These are phyloP conservation scores for Populus hybrid DNA, from an alignment of 441 rosid genomes.

Conservation along the genomic window DNA sequence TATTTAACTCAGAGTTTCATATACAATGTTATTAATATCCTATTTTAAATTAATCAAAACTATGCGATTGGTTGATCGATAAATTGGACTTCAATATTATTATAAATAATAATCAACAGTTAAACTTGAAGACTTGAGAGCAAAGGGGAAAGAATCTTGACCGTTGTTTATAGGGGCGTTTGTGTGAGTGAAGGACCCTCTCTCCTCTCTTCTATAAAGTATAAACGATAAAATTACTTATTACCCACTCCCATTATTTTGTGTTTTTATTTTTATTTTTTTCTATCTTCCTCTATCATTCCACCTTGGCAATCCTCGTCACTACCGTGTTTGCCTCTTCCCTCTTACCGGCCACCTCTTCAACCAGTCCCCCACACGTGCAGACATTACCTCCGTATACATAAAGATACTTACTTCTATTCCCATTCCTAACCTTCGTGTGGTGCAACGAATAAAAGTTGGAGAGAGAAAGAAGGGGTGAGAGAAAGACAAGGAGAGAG, in stretches of 20 bases:
- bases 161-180: background rate
- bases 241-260: constrained; percentile 38
- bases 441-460: constrained; percentile 68
- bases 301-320: constrained; percentile 57
- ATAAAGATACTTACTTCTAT: background rate
- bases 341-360: constrained; percentile 38
- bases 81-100: background rate
- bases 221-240: background rate
- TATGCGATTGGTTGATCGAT: background rate
- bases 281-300: constrained; percentile 9
- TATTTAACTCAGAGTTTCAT: too few species aligned
- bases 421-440: constrained; percentile 32
- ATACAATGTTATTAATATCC: too few species aligned
- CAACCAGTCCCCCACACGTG: constrained; percentile 41
- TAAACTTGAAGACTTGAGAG: background rate
- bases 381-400: constrained; percentile 10
- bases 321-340: constrained; percentile 22
- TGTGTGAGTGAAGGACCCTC: background rate
- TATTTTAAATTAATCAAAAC: background rate
- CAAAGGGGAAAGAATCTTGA: background rate
- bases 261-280: constrained; percentile 9
- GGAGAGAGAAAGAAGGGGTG: constrained; percentile 26
- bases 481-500: background rate
- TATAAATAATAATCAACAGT: too few species aligned
- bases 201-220: background rate